A percentile compares a stretch with the other conserved stretches of the same genome.
These are phyloP conservation scores for Pugionium dolabratum DNA, from an alignment of 345 rosid genomes.

Conservation along the genomic window DNA sequence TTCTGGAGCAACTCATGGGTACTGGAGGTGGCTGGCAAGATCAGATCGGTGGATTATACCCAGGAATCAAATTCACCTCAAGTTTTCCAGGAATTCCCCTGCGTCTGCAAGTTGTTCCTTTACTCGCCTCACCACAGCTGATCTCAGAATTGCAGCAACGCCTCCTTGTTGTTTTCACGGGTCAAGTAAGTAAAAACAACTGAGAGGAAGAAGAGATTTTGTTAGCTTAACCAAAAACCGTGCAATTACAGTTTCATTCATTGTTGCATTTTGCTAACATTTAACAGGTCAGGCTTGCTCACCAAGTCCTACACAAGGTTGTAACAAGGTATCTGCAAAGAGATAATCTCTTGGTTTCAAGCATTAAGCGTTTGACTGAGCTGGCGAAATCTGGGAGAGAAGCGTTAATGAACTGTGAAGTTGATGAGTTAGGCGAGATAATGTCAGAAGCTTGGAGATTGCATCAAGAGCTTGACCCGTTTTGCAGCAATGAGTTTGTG, in stretches of 20 bases:
- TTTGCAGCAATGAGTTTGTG: conserved; percentile 87
- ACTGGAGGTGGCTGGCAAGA: conserved; percentile 99
- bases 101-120: conserved; percentile 83
- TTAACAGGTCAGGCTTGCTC: conserved; percentile 88
- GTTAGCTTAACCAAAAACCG: background rate
- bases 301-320: conserved; percentile 89
- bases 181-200: conserved; percentile 64
- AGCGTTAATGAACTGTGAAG: conserved; percentile 82
- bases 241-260: background rate
- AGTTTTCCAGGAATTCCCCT: conserved; percentile 93
- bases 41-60: conserved; percentile 91
- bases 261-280: background rate
- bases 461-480: conserved; percentile 97
- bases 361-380: conserved; percentile 83
- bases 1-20: conserved; percentile 95
- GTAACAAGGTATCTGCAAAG: conserved; percentile 78
- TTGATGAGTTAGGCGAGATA: conserved; percentile 81
- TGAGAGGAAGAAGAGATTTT: conserved; percentile 7
- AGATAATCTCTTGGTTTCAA: conserved; percentile 76
- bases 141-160: conserved; percentile 70
- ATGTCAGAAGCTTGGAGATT: conserved; percentile 93
- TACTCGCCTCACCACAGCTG: conserved; percentile 65
- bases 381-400: conserved; percentile 85
- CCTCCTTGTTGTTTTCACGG: conserved; percentile 86
- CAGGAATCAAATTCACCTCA: conserved; percentile 82